Evolutionary conservation across 306 rosid species (phyloP), one percentile per base, ranked within the genome.

Genomic region (Carpinus fangiana): DNA sequence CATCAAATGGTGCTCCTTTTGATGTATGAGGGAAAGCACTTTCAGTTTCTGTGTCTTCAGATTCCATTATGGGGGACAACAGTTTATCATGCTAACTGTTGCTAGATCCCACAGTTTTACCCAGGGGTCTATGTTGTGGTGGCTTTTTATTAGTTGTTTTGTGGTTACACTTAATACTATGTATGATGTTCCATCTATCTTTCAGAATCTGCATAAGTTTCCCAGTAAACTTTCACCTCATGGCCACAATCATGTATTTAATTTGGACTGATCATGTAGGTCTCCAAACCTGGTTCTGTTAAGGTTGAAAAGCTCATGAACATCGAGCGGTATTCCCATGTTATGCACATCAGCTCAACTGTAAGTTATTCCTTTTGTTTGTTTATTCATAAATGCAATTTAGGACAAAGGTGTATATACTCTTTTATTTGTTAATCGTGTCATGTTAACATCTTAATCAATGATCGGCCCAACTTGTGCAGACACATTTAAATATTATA

Each of bases 271-370:
- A 61, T 76, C 61, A 17, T 79, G 88, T 90, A 95, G 98, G 99
- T 95, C 75, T 93, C 96, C 12, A 95, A 86, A 87, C 88, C 92
- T 13, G 99, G 97, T 52, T 95, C 99, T 47, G 98, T 95, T 16
- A 85, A 83, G 75, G 98, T 93, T 78, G 98, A 95, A 83, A 86
- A 89, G 85, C 89, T 93, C 51, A 95, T 91, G 99, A 90, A 93
- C 67, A 79, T 95, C 26, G 99, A 95, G 88, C 93, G 94, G 38
- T 95, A 91, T 86, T 95, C 99, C 82, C 99, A 95, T 84, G 99
- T 95, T 56, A 95, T 95, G 99, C 99, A 95, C 83, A 89, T 95
- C 62, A 95, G 99, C 81, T 95, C 99, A 17, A 95, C 99, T 7
- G 99, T 93, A 87, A 93, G 98, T 79, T 73, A 59, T 41, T 81